Evolutionary conservation across 176 grass and related monocot genomes (phyloP).

Genomic region (Eleusine coracana): DNA sequence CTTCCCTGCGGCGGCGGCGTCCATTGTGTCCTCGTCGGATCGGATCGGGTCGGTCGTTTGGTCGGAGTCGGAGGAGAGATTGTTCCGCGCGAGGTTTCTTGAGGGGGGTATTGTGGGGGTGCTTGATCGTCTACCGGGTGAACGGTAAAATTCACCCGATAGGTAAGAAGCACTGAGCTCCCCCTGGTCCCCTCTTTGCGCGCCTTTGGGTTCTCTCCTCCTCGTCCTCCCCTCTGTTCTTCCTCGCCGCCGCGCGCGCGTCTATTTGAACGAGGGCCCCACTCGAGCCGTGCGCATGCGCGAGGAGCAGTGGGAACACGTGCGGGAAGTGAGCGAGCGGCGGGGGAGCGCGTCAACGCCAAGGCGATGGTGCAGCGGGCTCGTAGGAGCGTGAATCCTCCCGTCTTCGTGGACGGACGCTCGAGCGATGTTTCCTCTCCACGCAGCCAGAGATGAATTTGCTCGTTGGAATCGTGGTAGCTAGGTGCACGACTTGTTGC

Average conservation of each 20-base stretch:
- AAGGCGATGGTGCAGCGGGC: conserved; percentile 23
- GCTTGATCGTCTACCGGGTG: background rate
- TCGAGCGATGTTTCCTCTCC: background rate
- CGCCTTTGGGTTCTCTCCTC: background rate
- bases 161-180: background rate
- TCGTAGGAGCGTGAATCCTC: conserved; percentile 18
- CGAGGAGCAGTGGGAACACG: background rate
- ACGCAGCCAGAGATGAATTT: background rate
- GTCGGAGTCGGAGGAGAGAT: conserved; percentile 21
- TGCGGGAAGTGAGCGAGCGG: background rate
- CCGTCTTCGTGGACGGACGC: background rate
- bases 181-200: conserved; percentile 1
- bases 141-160: background rate
- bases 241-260: background rate
- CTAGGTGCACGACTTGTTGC: background rate
- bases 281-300: background rate
- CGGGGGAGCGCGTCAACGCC: background rate
- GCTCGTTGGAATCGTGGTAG: background rate
- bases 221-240: background rate
- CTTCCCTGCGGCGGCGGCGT: too few species aligned
- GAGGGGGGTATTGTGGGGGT: background rate
- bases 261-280: background rate
- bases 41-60: too few species aligned
- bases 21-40: too few species aligned
- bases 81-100: background rate